Evolutionary conservation across 441 rosid genomes (phyloP).

Genomic region (Gossypium laxum): DNA sequence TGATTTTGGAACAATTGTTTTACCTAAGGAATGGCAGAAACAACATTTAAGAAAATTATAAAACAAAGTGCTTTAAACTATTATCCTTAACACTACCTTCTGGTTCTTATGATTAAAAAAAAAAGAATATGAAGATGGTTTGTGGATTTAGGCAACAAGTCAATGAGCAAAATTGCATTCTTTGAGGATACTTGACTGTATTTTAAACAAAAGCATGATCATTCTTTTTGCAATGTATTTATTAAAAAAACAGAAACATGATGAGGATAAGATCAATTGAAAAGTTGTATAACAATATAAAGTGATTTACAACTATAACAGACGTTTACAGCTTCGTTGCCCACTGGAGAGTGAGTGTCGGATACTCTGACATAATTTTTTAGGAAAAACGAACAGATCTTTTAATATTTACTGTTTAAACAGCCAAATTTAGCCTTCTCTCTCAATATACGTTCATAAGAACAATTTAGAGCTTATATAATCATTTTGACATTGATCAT

Average conservation of each 20-base stretch:
- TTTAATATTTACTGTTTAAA: no score
- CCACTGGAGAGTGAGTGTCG: no score
- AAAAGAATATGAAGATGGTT: not conserved
- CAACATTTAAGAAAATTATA: slow-evolving; percentile 9
- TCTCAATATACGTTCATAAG: no score
- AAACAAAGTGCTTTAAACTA: not conserved
- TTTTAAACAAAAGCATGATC: no score
- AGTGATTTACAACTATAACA: no score
- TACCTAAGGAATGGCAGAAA: slow-evolving; percentile 36
- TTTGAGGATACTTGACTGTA: not conserved
- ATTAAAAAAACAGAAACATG: not conserved
- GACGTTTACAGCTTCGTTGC: not conserved
- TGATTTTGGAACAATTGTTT: slow-evolving; percentile 59
- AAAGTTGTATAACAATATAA: no score
- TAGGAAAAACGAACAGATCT: no score
- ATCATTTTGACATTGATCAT: not conserved
- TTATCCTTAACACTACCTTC: not conserved
- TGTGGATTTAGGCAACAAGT: not conserved
- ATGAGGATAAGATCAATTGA: not conserved
- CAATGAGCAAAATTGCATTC: not conserved
- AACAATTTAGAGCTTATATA: not conserved
- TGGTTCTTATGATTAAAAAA: not conserved
- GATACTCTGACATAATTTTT: no score
- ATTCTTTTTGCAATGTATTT: no score
- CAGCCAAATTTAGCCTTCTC: no score